phyloP scores from a whole-genome alignment of 805 yeast genomes.

The Candida morakotiae region DNA sequence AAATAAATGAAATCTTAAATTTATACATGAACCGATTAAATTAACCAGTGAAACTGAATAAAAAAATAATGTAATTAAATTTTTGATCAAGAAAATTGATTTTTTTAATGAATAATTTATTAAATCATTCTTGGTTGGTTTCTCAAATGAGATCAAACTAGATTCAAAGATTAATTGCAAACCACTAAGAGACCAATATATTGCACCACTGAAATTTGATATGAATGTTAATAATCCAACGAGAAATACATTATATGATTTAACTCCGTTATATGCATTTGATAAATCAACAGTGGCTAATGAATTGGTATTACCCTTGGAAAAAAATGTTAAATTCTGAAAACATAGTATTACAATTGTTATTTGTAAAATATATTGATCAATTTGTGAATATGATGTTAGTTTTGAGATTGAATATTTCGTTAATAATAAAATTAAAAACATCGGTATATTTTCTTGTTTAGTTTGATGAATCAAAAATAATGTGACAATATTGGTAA shows the following conservation, averaged over 20 bases:
- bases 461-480: constrained; percentile 54
- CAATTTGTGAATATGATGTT: constrained; percentile 11
- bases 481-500: constrained; percentile 32
- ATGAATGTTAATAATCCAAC: constrained; percentile 79
- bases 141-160: constrained; percentile 13
- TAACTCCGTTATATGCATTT: constrained; percentile 87
- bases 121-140: constrained; percentile 9
- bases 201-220: constrained; percentile 82
- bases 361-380: constrained; percentile 18
- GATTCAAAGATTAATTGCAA: constrained; percentile 37
- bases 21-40: constrained; percentile 64
- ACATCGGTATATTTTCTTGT: constrained; percentile 53
- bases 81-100: constrained; percentile 31
- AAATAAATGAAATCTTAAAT: constrained; percentile 79
- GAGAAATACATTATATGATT: constrained; percentile 58
- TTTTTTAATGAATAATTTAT: constrained; percentile 22
- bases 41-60: constrained; percentile 57
- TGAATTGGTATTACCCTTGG: constrained; percentile 87
- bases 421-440: constrained; percentile 31
- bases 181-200: constrained; percentile 68
- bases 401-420: constrained; percentile 17
- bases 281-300: constrained; percentile 87
- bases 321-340: constrained; percentile 78
- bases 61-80: constrained; percentile 43
- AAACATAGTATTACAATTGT: constrained; percentile 45